Percentiles rank a stretch among this genome's conserved stretches.
Conservation (phyloP, 2,329 filamentous ascomycete species). For the Monilinia laxa region DNA sequence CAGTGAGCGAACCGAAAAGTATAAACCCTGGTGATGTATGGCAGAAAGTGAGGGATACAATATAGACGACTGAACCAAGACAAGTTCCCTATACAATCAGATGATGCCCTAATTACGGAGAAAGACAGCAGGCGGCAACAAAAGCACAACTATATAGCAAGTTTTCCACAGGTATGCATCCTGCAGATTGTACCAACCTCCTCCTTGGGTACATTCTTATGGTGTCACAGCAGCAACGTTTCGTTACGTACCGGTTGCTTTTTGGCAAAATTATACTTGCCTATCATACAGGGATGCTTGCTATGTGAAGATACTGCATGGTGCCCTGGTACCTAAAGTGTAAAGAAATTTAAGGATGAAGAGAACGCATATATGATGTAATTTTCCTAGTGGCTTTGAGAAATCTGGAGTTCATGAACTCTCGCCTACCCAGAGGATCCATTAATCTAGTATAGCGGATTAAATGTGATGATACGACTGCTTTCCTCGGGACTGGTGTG, state of each 20-base stretch:
- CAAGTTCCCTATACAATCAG: not conserved
- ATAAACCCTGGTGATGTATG: not conserved
- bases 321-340: not conserved
- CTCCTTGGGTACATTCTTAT: not conserved
- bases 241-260: too few species aligned
- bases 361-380: not conserved
- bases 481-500: not conserved
- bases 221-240: too few species aligned
- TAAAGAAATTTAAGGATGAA: not conserved
- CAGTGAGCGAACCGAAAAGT: not conserved
- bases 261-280: not conserved
- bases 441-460: not conserved
- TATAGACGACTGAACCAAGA: not conserved
- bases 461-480: not conserved
- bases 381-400: not conserved
- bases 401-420: not conserved
- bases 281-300: not conserved
- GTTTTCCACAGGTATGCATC: not conserved
- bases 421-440: not conserved
- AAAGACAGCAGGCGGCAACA: not conserved
- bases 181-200: not conserved
- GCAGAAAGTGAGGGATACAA: not conserved
- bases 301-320: not conserved
- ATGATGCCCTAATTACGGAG: not conserved
- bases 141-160: not conserved